Percentiles rank a stretch among this genome's conserved stretches.
Conservation (phyloP, 2,329 filamentous ascomycete genomes). For the Lachnellula subtilissima region DNA sequence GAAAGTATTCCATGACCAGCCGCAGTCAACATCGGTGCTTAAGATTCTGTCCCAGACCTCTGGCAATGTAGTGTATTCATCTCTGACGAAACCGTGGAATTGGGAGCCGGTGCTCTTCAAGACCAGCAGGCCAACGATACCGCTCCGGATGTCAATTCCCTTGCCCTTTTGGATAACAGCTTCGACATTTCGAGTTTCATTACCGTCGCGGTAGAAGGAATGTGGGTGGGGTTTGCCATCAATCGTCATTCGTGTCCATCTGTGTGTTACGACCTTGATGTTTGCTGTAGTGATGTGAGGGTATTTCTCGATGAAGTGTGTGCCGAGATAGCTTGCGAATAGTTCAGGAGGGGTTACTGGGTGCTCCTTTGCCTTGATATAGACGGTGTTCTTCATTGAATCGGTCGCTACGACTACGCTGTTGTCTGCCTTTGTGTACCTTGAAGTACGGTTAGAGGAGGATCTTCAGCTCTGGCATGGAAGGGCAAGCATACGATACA, state of each 20-base stretch:
- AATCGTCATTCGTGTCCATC: constrained; percentile 85
- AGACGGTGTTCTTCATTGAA: constrained; percentile 96
- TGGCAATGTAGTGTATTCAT: constrained; percentile 85
- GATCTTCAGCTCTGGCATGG: neutral
- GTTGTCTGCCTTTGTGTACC: constrained; percentile 93
- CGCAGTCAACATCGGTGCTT: constrained; percentile 83
- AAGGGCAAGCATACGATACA: constrained; percentile 53
- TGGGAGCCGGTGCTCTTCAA: constrained; percentile 95
- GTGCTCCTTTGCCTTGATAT: constrained; percentile 91
- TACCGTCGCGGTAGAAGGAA: constrained; percentile 86
- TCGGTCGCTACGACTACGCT: constrained; percentile 93
- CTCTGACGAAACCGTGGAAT: constrained; percentile 89
- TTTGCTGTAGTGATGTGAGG: constrained; percentile 81
- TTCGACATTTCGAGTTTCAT: constrained; percentile 81
- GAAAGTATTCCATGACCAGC: constrained; percentile 81
- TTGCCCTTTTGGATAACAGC: constrained; percentile 61
- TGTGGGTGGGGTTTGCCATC: constrained; percentile 91
- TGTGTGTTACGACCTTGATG: constrained; percentile 75
- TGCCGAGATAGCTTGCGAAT: constrained; percentile 77
- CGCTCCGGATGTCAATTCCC: constrained; percentile 71
- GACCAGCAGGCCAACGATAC: constrained; percentile 77
- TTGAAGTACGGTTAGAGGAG: constrained; percentile 35
- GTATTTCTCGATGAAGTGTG: constrained; percentile 87
- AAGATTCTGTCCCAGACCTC: constrained; percentile 96
- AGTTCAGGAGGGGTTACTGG: constrained; percentile 90